Evolutionary conservation across 2,329 filamentous ascomycete genomes (phyloP).

Genomic region (Aaosphaeria arxii): DNA sequence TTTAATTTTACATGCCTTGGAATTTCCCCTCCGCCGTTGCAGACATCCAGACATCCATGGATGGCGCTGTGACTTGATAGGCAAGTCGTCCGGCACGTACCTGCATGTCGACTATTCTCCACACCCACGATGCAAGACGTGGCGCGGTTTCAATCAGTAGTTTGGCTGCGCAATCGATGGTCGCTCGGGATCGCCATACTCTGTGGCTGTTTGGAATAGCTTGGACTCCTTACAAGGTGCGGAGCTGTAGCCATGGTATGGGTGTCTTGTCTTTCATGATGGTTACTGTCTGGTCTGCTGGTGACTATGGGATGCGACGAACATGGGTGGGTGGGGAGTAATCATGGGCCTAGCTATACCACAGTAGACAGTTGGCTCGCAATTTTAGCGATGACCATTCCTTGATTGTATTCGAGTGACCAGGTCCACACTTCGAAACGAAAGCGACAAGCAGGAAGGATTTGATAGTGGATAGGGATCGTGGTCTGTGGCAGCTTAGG

Average conservation of each 20-base stretch:
- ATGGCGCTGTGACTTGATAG: slow-evolving; percentile 16
- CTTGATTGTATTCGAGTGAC: not conserved
- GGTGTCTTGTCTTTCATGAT: not conserved
- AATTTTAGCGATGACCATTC: no score
- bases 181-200: not conserved
- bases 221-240: not conserved
- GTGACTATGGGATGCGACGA: no score
- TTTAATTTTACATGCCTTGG: slow-evolving; percentile 25
- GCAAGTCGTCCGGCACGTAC: slow-evolving; percentile 24
- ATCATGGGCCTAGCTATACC: no score
- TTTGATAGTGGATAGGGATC: not conserved
- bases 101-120: slow-evolving; percentile 9
- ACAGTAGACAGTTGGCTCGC: no score
- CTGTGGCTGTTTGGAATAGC: not conserved
- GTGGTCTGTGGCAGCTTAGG: not conserved
- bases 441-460: not conserved
- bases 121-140: slow-evolving; percentile 2
- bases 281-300: not conserved
- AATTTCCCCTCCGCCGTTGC: slow-evolving; percentile 18
- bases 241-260: not conserved
- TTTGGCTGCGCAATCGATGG: not conserved
- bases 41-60: slow-evolving; percentile 4
- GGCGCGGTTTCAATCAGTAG: not conserved
- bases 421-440: not conserved
- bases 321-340: no score